These are phyloP conservation scores for Mortierella sp. DNA, from an alignment of 371 early-diverging fungal genomes.

Conservation along the genomic window DNA sequence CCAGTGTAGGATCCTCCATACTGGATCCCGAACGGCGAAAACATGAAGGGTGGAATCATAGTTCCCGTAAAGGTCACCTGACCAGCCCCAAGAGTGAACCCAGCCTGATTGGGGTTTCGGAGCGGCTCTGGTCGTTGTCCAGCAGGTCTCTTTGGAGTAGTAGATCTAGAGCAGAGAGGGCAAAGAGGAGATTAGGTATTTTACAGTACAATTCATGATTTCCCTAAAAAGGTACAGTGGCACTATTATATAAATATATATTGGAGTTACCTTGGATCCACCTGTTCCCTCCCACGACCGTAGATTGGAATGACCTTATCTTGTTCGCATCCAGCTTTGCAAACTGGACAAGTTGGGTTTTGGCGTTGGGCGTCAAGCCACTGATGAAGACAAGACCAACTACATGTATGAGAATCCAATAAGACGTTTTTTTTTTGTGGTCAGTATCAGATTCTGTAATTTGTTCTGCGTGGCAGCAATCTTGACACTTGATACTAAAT, in stretches of 20 bases:
- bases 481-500: not conserved
- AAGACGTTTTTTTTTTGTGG: not conserved
- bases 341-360: conserved; percentile 82
- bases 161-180: conserved; percentile 30
- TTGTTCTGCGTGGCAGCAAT: not conserved
- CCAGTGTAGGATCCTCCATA: conserved; percentile 61
- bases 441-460: not conserved
- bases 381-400: conserved; percentile 80
- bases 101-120: conserved; percentile 64
- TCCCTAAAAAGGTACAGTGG: not conserved
- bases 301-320: conserved; percentile 87
- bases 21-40: conserved; percentile 74
- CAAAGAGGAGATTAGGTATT: no score
- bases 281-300: conserved; percentile 79
- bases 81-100: conserved; percentile 60
- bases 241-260: not conserved
- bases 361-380: conserved; percentile 76
- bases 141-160: conserved; percentile 76
- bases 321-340: conserved; percentile 82
- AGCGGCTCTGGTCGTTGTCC: conserved; percentile 78
- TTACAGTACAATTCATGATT: not conserved
- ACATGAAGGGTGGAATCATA: conserved; percentile 64
- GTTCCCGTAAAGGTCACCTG: conserved; percentile 65
- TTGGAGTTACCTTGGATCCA: conserved; percentile 72
- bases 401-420: not conserved